Base-by-base conservation (phyloP, 257 asterid species). In the Haberlea rhodopensis region DNA sequence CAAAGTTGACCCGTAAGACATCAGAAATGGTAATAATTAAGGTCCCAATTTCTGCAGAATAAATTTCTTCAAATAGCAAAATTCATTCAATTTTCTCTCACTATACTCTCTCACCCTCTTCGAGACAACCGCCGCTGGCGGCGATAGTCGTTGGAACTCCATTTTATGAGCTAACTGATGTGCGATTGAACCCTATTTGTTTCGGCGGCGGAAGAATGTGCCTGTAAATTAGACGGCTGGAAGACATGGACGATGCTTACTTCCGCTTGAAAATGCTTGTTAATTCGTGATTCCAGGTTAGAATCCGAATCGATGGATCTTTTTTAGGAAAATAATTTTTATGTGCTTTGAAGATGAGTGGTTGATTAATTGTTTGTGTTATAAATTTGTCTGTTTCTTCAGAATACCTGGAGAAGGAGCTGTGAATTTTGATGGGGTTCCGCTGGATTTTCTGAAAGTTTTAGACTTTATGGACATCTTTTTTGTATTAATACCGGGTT, bases 51-150 rank as follows among this genome's bases (percentile, higher is more conserved):
- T 62, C 18, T 62, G 76, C 68, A 57, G 18, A 69, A 70, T 66
- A 66, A 73, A 22, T 65, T 37, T 45, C 53, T 51, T 32, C 24
- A 48, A 25, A 19, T 27, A 24, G 32, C 25, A 60, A 56, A 1
- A 18, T 31, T 49, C 71, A 26, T 22, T 15, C 72, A 40, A 8
- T 46, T 52, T 40, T 70, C 80, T 75, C 73, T 55, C 71, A 34
- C 57, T 11, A 24, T 53, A 9, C n/a, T n/a, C n/a, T n/a, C n/a
- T n/a, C n/a, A 19, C 48, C 19, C 60, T 45, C 71, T 29, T 37
- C 46, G 62, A n/a, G 28, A 68, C 55, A n/a, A 67, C 68, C 53
- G 67, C 43, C 62, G 26, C 75, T 74, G 74, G 77, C 77, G 77
- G 72, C 77, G 67, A 67, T 71, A 70, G 74, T 66, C 2, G 76